Conservation (phyloP, 352 stramenopile species). For the Phytopythium litorale region DNA sequence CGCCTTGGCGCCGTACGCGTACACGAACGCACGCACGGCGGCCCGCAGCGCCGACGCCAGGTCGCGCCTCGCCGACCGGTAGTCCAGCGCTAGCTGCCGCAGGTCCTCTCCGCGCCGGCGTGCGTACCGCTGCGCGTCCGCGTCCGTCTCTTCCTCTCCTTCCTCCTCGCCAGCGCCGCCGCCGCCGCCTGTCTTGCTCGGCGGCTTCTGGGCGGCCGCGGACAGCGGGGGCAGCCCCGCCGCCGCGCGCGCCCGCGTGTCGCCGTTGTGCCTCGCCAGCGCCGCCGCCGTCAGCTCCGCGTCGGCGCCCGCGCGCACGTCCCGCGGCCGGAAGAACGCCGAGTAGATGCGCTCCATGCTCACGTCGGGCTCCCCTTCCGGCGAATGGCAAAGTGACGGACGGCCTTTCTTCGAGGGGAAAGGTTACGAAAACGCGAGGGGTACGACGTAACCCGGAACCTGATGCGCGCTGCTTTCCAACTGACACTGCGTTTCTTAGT, state of each 20-base stretch:
- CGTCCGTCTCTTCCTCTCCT: constrained; percentile 13
- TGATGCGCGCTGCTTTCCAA: too few relatives aligned
- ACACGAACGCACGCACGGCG: constrained; percentile 47
- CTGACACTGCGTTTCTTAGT: too few relatives aligned
- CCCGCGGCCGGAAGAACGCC: constrained; percentile 60
- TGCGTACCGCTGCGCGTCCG: constrained; percentile 25
- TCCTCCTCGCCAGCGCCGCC: neutral
- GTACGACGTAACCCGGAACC: too few relatives aligned
- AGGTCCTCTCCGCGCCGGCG: constrained; percentile 31
- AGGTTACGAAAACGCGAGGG: too few relatives aligned
- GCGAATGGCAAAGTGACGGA: constrained; percentile 1
- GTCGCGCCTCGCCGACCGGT: constrained; percentile 33
- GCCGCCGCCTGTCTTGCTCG: neutral
- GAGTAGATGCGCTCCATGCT: constrained; percentile 86
- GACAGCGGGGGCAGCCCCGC: neutral
- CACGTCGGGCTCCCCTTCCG: neutral
- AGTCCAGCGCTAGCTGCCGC: constrained; percentile 24
- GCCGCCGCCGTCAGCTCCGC: constrained; percentile 52
- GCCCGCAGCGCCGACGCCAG: constrained; percentile 44
- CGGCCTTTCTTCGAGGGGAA: too few relatives aligned
- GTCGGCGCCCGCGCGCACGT: constrained; percentile 22
- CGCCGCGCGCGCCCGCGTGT: constrained; percentile 8
- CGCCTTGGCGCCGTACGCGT: constrained; percentile 79
- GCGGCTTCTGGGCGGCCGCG: neutral
- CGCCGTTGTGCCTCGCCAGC: constrained; percentile 59